Evolutionary conservation across 352 stramenopile species (phyloP), one percentile per base, ranked within the genome.

Genomic region (Phytopythium delawarense): DNA sequence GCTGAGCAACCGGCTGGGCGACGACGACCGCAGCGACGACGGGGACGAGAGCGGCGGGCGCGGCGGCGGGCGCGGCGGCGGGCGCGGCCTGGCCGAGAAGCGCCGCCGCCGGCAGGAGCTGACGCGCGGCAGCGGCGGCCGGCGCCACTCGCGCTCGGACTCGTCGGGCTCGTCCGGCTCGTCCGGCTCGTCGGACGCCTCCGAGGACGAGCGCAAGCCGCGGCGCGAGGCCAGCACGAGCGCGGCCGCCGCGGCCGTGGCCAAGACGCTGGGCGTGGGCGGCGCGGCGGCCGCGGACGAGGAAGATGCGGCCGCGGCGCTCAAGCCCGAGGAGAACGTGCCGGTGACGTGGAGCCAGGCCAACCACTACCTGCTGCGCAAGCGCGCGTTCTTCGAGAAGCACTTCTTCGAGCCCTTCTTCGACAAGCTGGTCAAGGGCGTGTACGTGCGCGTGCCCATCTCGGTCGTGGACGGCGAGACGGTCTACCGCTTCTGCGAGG

Each of bases 331-430:
- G 37, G 80, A 91, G 55, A 88, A 87, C 54, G 75, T 90, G 12
- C 81, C 83, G 0, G 74, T 91, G 55, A 90, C 67, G 49, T 91
- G 81, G 84, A 74, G 81, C 62, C 81, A 90, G 60, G 84, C 84
- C 39, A 90, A 91, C 61, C 69, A 87, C 65, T 95, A 92, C 63
- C 68, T 95, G 57, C 72, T 92, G 7, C 83, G 84, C 63, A 79
- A 84, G 53, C 72, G 86, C 32, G 63, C 67, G 28, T 95, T 89
- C 54, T 93, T 95, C 57, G 86, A 95, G 44, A 92, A 95, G 64
- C 66, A 93, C 63, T 95, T 87, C 53, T 95, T 92, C 61, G 86
- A 95, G 74, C 86, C 86, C 9, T 95, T 76, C 63, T 95, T 95
- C 54, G 69, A 88, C 45, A 84, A 88, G 65, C 66, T 95, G 12